phyloP scores from a whole-genome alignment of 2,329 filamentous ascomycete species.

The Calonectria ilicicola region DNA sequence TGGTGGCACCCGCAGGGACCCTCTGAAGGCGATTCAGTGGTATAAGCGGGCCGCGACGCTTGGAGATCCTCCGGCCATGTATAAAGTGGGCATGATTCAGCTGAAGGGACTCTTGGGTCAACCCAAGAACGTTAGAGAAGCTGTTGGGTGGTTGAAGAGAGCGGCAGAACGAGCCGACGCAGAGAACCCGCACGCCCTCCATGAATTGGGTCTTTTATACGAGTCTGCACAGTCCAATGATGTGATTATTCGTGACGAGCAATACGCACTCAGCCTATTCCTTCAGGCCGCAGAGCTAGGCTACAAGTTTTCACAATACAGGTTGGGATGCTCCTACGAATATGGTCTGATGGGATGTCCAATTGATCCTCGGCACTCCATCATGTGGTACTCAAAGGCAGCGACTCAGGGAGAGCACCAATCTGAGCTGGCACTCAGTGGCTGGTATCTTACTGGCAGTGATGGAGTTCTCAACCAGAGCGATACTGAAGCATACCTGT shows the following conservation, averaged over 20 bases:
- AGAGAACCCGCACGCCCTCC: slow-evolving; percentile 94
- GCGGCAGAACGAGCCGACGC: slow-evolving; percentile 88
- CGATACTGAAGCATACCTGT: slow-evolving; percentile 96
- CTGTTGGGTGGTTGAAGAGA: slow-evolving; percentile 91
- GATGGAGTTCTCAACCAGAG: slow-evolving; percentile 90
- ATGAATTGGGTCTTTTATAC: slow-evolving; percentile 82
- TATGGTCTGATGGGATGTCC: slow-evolving; percentile 87
- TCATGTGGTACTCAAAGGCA: slow-evolving; percentile 93
- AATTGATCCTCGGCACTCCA: slow-evolving; percentile 86
- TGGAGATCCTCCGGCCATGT: slow-evolving; percentile 95
- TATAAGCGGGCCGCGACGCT: slow-evolving; percentile 93
- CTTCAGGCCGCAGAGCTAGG: slow-evolving; percentile 87
- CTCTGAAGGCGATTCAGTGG: slow-evolving; percentile 96
- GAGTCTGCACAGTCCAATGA: slow-evolving; percentile 75
- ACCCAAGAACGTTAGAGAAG: slow-evolving; percentile 83
- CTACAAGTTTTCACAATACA: slow-evolving; percentile 95
- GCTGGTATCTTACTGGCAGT: slow-evolving; percentile 95
- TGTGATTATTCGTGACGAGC: slow-evolving; percentile 82
- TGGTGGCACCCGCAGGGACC: slow-evolving; percentile 91
- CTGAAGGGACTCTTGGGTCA: slow-evolving; percentile 96
- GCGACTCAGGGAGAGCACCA: slow-evolving; percentile 96
- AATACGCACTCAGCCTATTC: slow-evolving; percentile 85
- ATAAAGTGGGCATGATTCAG: slow-evolving; percentile 97
- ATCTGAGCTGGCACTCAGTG: slow-evolving; percentile 84
- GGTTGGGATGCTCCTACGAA: slow-evolving; percentile 88